Percentiles rank a stretch among this genome's conserved stretches.
Conservation (phyloP, 345 rosid species). For the Eucalyptus polyanthemos region DNA sequence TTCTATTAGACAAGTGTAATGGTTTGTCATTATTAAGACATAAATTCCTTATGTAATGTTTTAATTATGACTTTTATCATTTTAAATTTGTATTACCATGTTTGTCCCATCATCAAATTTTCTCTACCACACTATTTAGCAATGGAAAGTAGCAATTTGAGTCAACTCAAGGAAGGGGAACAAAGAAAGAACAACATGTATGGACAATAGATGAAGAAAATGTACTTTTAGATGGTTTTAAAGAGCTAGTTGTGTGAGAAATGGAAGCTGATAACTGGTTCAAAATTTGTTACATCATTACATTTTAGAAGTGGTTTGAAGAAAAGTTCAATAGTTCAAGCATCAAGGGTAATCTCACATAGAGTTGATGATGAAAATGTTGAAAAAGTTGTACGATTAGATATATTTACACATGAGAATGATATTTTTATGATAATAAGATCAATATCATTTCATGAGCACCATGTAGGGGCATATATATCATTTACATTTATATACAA, state of each 20-base stretch:
- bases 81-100: accelerated
- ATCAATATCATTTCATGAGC: not conserved
- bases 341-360: not conserved
- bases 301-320: not conserved
- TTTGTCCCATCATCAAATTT: too few species aligned
- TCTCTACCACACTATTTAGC: too few species aligned
- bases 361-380: not conserved
- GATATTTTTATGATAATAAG: too few species aligned
- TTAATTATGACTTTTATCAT: too few species aligned
- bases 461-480: not conserved
- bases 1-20: too few species aligned
- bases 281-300: not conserved
- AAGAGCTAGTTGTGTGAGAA: accelerated
- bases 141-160: too few species aligned
- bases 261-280: accelerated
- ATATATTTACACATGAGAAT: not conserved
- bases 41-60: too few species aligned
- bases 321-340: accelerated
- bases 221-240: not conserved
- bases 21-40: too few species aligned
- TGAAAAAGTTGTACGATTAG: too few species aligned
- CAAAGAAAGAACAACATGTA: accelerated
- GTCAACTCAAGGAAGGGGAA: too few species aligned
- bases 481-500: not conserved
- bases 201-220: not conserved